Conservation (phyloP, 257 asterid genomes). For the Gardenia jasminoides region DNA sequence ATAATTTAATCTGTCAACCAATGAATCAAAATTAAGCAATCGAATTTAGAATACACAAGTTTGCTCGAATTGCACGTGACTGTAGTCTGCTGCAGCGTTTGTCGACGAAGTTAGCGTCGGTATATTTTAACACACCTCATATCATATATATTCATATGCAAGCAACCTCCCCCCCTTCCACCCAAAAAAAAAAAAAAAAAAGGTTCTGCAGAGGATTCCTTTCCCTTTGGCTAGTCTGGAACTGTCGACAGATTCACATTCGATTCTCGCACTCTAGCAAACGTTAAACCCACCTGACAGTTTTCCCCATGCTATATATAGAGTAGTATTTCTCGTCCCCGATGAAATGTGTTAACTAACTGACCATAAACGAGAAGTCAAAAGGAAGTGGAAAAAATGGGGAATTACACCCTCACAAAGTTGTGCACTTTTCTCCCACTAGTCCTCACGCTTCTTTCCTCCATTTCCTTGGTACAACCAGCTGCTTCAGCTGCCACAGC, state of each 20-base stretch:
- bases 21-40: not conserved
- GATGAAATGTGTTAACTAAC: not conserved
- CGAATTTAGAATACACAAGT: not conserved
- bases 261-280: not conserved
- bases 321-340: not conserved
- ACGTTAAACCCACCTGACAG: not conserved
- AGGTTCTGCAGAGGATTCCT: no score
- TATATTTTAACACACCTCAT: not conserved
- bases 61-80: constrained; percentile 13
- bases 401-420: not conserved
- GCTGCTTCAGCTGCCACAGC: constrained; percentile 15
- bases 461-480: constrained; percentile 10
- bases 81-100: not conserved
- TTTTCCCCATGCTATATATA: constrained; percentile 4
- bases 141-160: not conserved
- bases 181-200: no score
- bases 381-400: constrained; percentile 11
- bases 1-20: not conserved
- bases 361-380: no score
- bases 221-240: not conserved
- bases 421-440: not conserved
- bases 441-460: constrained; percentile 13
- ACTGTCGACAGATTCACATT: not conserved
- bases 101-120: not conserved
- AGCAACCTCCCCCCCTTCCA: no score